These are phyloP conservation scores for Fusarium albidum DNA, from an alignment of 2,329 filamentous ascomycete species.

Conservation along the genomic window DNA sequence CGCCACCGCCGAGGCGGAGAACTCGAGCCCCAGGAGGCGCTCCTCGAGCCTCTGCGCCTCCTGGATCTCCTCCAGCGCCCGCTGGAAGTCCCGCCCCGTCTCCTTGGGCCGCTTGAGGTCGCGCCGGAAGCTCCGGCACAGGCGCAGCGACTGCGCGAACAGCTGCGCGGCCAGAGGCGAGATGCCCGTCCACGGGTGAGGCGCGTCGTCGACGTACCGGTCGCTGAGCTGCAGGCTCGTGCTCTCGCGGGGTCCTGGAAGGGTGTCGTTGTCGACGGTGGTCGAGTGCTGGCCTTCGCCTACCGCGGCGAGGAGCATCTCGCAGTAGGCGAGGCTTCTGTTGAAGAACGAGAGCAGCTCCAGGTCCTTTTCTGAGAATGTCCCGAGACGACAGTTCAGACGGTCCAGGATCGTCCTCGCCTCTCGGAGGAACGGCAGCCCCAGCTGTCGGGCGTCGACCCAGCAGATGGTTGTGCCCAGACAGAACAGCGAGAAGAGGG, in stretches of 20 bases:
- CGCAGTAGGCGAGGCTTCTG: slow-evolving; percentile 50
- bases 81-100: slow-evolving; percentile 42
- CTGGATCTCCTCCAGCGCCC: slow-evolving; percentile 29
- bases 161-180: slow-evolving; percentile 45
- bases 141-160: slow-evolving; percentile 46
- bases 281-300: slow-evolving; percentile 38
- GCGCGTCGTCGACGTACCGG: slow-evolving; percentile 27
- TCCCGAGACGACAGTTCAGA: slow-evolving; percentile 32
- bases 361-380: slow-evolving; percentile 29
- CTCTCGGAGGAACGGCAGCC: slow-evolving; percentile 45
- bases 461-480: slow-evolving; percentile 51
- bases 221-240: slow-evolving; percentile 20
- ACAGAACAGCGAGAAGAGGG: slow-evolving; percentile 50
- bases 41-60: slow-evolving; percentile 47
- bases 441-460: slow-evolving; percentile 47
- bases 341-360: slow-evolving; percentile 49
- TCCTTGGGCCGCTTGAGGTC: slow-evolving; percentile 30
- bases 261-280: neutral
- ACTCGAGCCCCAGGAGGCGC: slow-evolving; percentile 44
- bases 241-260: slow-evolving; percentile 6
- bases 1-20: slow-evolving; percentile 14
- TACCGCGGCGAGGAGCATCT: slow-evolving; percentile 52
- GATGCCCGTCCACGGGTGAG: slow-evolving; percentile 51
- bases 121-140: slow-evolving; percentile 47
- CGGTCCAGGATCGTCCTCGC: slow-evolving; percentile 39